Percentiles rank a stretch among this genome's conserved stretches.
Evolutionary conservation across 306 rosid genomes (phyloP).

Genomic region (Ceratonia siliqua): DNA sequence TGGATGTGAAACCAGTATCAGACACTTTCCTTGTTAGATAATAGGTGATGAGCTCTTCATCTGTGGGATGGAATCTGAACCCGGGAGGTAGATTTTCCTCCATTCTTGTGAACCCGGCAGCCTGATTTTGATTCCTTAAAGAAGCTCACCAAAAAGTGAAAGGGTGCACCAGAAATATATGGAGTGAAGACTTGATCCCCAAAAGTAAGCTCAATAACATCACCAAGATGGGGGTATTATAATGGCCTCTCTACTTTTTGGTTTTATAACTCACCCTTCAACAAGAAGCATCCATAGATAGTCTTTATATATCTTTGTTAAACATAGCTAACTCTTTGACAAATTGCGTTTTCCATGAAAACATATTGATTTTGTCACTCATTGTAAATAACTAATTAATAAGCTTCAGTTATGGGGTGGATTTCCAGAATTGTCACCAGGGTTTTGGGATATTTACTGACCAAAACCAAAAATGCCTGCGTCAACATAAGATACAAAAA

Average conservation of each 20-base stretch:
- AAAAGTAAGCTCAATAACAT: slow-evolving; percentile 22
- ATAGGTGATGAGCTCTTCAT: slow-evolving; percentile 70
- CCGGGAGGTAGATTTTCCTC: slow-evolving; percentile 81
- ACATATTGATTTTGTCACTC: slow-evolving; percentile 3
- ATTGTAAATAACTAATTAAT: slow-evolving; percentile 17
- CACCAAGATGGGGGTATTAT: slow-evolving; percentile 33
- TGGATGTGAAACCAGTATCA: slow-evolving; percentile 57
- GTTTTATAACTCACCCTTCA: slow-evolving; percentile 35
- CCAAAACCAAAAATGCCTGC: background rate
- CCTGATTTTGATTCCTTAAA: background rate
- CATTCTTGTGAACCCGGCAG: slow-evolving; percentile 28
- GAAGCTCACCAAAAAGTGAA: background rate
- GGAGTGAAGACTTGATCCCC: background rate
- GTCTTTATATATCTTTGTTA: slow-evolving; percentile 17
- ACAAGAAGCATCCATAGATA: slow-evolving; percentile 35
- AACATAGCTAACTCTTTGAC: slow-evolving; percentile 79
- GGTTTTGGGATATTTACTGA: slow-evolving; percentile 17
- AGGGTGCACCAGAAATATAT: background rate
- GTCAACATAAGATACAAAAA: too few species aligned
- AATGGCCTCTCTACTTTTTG: slow-evolving; percentile 20
- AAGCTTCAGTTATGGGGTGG: background rate
- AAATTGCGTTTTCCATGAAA: slow-evolving; percentile 38
- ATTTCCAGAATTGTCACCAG: slow-evolving; percentile 20
- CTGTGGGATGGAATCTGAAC: slow-evolving; percentile 87
- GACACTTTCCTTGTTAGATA: slow-evolving; percentile 66